A percentile compares a stretch with the other conserved stretches of the same genome.
These are phyloP conservation scores for Prillingera fragicola DNA, from an alignment of 1,284 basidiomycete genomes.

Conservation along the genomic window DNA sequence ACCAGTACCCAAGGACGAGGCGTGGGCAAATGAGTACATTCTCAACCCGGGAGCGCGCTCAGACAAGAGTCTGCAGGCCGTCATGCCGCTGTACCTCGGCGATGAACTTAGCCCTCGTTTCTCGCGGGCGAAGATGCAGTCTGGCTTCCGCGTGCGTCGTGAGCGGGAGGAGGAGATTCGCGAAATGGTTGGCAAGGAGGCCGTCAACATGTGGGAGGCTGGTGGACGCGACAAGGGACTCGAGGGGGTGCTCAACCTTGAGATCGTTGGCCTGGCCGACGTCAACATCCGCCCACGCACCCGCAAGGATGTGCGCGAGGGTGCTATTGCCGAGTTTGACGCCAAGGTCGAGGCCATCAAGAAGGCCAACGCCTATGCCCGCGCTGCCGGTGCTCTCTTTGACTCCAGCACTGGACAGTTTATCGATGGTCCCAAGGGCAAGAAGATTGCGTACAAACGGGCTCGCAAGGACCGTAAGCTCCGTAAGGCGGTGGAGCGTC, in stretches of 20 bases:
- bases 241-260: slow-evolving; percentile 19
- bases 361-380: slow-evolving; percentile 17
- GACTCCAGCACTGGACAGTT: slow-evolving; percentile 16
- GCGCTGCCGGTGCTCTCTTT: slow-evolving; percentile 19
- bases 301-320: slow-evolving; percentile 40
- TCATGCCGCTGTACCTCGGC: slow-evolving; percentile 45
- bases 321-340: slow-evolving; percentile 33
- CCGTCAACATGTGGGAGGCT: slow-evolving; percentile 36
- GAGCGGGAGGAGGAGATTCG: slow-evolving; percentile 25
- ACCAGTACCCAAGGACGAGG: slow-evolving; percentile 19
- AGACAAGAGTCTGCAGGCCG: slow-evolving; percentile 25
- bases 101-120: slow-evolving; percentile 46
- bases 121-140: slow-evolving; percentile 34
- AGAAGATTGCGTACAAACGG: slow-evolving; percentile 4
- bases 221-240: slow-evolving; percentile 37
- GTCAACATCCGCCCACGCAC: slow-evolving; percentile 35
- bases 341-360: slow-evolving; percentile 17
- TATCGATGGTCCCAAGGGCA: slow-evolving; percentile 20
- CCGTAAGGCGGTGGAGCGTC: slow-evolving; percentile 10
- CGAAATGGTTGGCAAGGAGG: slow-evolving; percentile 11
- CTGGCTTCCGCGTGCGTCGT: slow-evolving; percentile 31
- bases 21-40: slow-evolving; percentile 26
- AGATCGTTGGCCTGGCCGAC: slow-evolving; percentile 32
- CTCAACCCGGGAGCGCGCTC: slow-evolving; percentile 10
- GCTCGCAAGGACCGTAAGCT: slow-evolving; percentile 13